These are phyloP conservation scores for Teratosphaeria epicoccoides DNA, from an alignment of 2,329 filamentous ascomycete genomes.

Conservation along the genomic window DNA sequence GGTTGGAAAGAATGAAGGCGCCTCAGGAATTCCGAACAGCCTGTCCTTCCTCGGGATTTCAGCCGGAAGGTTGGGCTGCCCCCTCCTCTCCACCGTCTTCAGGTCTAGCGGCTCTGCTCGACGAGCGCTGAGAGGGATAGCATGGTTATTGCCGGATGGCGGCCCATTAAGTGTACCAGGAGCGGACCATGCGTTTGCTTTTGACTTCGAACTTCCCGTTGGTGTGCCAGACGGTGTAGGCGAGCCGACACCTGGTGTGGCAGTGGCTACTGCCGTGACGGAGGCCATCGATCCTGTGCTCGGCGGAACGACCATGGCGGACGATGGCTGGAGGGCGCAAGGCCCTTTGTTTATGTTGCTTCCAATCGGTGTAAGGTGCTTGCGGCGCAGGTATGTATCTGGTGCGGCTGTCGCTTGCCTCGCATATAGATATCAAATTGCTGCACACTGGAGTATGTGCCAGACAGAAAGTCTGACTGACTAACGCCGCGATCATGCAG, in stretches of 20 bases:
- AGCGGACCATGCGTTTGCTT: slow-evolving; percentile 9
- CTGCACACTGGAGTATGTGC: neutral
- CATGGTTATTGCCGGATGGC: slow-evolving; percentile 30
- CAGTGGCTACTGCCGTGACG: slow-evolving; percentile 2
- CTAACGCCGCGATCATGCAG: neutral
- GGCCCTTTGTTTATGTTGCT: neutral
- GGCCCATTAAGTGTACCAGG: slow-evolving; percentile 26
- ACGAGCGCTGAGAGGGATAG: slow-evolving; percentile 52
- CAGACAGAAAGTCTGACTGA: neutral
- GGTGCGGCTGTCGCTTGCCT: neutral
- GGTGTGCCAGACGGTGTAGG: slow-evolving; percentile 2
- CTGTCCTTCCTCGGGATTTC: slow-evolving; percentile 68
- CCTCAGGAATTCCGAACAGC: slow-evolving; percentile 76
- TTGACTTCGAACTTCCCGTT: slow-evolving; percentile 6
- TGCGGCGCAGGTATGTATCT: neutral
- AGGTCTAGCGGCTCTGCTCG: slow-evolving; percentile 65
- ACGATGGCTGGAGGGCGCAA: neutral
- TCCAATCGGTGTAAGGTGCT: neutral
- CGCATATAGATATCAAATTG: neutral
- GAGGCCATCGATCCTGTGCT: slow-evolving; percentile 13
- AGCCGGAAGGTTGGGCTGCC: slow-evolving; percentile 64
- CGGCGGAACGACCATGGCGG: slow-evolving; percentile 22
- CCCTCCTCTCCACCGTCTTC: slow-evolving; percentile 81
- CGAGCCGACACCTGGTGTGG: slow-evolving; percentile 1
- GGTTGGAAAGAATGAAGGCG: slow-evolving; percentile 80